phyloP scores from a whole-genome alignment of 2,329 filamentous ascomycete species.

The Hirsutella minnesotensis region DNA sequence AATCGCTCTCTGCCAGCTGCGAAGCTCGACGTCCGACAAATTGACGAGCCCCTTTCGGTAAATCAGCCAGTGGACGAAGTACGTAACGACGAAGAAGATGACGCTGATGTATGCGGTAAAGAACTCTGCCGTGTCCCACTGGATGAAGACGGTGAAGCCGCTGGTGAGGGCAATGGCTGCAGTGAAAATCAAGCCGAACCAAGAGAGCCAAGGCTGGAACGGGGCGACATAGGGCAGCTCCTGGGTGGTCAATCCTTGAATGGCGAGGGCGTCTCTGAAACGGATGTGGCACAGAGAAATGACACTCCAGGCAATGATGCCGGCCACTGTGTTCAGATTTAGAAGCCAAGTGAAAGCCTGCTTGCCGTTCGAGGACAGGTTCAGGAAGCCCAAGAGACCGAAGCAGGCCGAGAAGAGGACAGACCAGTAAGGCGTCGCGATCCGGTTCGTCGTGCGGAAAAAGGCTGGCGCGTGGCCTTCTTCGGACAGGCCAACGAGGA shows the following conservation, averaged over 20 bases:
- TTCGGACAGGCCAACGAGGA: conserved; percentile 53
- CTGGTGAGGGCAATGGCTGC: conserved; percentile 53
- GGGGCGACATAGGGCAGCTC: conserved; percentile 49
- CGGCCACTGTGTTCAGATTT: conserved; percentile 57
- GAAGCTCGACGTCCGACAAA: conserved; percentile 23
- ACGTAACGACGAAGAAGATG: conserved; percentile 49
- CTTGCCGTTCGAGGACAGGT: conserved; percentile 44
- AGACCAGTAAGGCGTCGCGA: conserved; percentile 51
- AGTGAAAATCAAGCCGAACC: conserved; percentile 55
- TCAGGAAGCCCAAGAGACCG: conserved; percentile 56
- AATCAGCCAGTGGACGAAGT: conserved; percentile 46
- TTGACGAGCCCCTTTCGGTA: conserved; percentile 26
- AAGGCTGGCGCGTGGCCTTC: conserved; percentile 51
- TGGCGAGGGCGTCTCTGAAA: conserved; percentile 49
- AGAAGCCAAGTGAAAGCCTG: conserved; percentile 62
- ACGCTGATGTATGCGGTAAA: conserved; percentile 54
- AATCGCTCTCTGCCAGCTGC: neutral
- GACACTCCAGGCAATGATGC: conserved; percentile 59
- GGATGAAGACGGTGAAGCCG: conserved; percentile 57
- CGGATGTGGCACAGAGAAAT: conserved; percentile 53
- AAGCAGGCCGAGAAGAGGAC: conserved; percentile 43
- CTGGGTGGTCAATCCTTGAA: conserved; percentile 44
- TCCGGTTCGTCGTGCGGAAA: conserved; percentile 45
- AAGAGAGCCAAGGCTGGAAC: conserved; percentile 51
- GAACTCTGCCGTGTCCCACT: conserved; percentile 48